These are phyloP conservation scores for Salisapilia sapeloensis DNA, from an alignment of 352 stramenopile species.

Conservation along the genomic window DNA sequence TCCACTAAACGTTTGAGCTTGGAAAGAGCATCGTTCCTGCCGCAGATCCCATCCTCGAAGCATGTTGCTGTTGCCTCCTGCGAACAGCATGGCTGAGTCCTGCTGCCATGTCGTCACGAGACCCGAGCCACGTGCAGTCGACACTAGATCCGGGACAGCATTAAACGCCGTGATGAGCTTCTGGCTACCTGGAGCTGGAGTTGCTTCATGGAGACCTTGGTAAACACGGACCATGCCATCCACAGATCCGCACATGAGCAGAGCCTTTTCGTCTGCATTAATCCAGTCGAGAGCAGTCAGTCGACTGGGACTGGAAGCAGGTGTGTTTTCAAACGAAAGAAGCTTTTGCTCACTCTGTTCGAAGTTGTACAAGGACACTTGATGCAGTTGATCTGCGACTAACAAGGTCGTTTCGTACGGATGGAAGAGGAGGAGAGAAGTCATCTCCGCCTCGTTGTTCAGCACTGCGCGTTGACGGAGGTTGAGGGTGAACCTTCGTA, in stretches of 20 bases:
- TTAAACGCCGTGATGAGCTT: slow-evolving; percentile 86
- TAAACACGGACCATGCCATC: slow-evolving; percentile 95
- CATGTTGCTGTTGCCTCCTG: slow-evolving; percentile 84
- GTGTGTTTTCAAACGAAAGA: slow-evolving; percentile 71
- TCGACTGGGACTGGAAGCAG: slow-evolving; percentile 55
- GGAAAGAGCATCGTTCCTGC: slow-evolving; percentile 75
- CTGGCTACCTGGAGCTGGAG: slow-evolving; percentile 21
- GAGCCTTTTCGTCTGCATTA: slow-evolving; percentile 86
- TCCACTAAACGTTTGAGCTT: slow-evolving; percentile 77
- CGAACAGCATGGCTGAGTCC: slow-evolving; percentile 74
- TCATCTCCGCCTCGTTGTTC: slow-evolving; percentile 89
- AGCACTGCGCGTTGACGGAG: slow-evolving; percentile 83
- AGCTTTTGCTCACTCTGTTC: slow-evolving; percentile 78
- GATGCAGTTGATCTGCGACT: slow-evolving; percentile 88
- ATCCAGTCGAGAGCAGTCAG: slow-evolving; percentile 95
- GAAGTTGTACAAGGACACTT: slow-evolving; percentile 92
- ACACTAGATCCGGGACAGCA: slow-evolving; percentile 84
- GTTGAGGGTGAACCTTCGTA: slow-evolving; percentile 69
- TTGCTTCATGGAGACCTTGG: slow-evolving; percentile 59
- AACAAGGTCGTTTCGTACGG: slow-evolving; percentile 89
- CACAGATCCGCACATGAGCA: slow-evolving; percentile 91
- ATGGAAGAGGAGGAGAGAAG: slow-evolving; percentile 93
- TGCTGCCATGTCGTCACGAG: slow-evolving; percentile 96
- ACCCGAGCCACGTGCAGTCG: slow-evolving; percentile 81
- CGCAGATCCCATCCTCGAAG: slow-evolving; percentile 92